phyloP scores from a whole-genome alignment of 2,329 filamentous ascomycete genomes.

The Sclerotinia borealis region DNA sequence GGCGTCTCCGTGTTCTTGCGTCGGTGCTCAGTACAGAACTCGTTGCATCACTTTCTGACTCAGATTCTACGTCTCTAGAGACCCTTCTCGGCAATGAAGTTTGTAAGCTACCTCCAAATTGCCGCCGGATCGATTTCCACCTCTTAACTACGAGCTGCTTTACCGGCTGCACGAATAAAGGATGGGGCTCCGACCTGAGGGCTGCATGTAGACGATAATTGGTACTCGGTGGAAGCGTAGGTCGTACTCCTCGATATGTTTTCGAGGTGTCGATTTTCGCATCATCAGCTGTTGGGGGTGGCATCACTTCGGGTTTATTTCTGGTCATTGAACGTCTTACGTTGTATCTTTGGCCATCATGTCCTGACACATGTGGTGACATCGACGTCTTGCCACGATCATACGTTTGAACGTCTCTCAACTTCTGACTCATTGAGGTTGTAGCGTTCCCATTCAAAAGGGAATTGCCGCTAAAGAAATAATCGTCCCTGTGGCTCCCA shows the following conservation, averaged over 20 bases:
- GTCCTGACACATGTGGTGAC: not conserved
- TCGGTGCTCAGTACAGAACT: slow-evolving; percentile 19
- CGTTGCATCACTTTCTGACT: slow-evolving; percentile 11
- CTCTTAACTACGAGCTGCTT: slow-evolving; percentile 28
- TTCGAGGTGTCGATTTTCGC: slow-evolving; percentile 5
- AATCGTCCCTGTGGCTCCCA: slow-evolving; percentile 7
- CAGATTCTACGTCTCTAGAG: slow-evolving; percentile 14
- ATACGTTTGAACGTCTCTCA: not conserved
- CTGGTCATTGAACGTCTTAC: not conserved
- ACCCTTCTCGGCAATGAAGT: slow-evolving; percentile 14
- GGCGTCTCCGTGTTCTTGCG: slow-evolving; percentile 21
- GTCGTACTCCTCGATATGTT: slow-evolving; percentile 5
- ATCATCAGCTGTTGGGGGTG: not conserved
- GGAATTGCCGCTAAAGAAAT: not conserved
- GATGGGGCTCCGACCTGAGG: slow-evolving; percentile 28
- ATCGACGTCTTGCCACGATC: not conserved
- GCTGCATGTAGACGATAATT: slow-evolving; percentile 24
- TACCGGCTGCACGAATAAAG: slow-evolving; percentile 30
- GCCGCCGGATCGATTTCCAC: slow-evolving; percentile 25
- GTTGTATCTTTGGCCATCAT: not conserved
- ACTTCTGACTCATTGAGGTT: not conserved
- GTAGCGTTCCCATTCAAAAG: not conserved
- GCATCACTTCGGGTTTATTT: not conserved
- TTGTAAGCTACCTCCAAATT: slow-evolving; percentile 25
- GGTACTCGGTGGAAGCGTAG: not conserved